Percentiles rank a stretch among this genome's conserved stretches.
Conservation (phyloP, 495 filamentous ascomycete species). For the Aspergillus baeticus region DNA sequence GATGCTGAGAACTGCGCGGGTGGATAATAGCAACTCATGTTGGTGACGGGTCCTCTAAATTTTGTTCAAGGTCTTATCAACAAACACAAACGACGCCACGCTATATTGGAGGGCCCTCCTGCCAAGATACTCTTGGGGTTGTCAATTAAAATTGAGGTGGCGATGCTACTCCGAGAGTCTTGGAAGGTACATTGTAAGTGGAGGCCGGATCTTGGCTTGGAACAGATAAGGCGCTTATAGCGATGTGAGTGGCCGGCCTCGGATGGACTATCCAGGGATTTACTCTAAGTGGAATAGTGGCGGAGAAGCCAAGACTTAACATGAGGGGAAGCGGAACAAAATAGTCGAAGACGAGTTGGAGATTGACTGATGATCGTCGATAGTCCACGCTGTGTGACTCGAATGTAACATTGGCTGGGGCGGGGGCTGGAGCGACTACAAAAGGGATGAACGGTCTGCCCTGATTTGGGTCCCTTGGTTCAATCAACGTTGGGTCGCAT, state of each 20-base stretch:
- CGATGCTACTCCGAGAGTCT: too few species aligned
- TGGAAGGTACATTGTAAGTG: not conserved
- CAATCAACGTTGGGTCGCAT: too few species aligned
- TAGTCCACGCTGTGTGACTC: too few species aligned
- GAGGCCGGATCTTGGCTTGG: not conserved
- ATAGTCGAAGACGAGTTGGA: not conserved
- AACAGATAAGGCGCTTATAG: constrained; percentile 1
- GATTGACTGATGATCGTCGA: not conserved
- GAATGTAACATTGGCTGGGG: not conserved
- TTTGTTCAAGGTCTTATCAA: too few species aligned
- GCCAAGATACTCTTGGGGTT: too few species aligned
- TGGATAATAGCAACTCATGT: too few species aligned
- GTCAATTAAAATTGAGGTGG: too few species aligned
- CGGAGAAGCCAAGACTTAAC: constrained; percentile 7
- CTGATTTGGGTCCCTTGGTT: not conserved
- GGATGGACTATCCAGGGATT: too few species aligned
- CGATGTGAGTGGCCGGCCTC: not conserved
- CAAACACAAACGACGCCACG: too few species aligned
- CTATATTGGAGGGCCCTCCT: too few species aligned
- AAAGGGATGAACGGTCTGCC: constrained; percentile 3
- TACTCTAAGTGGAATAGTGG: not conserved
- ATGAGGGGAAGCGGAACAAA: not conserved
- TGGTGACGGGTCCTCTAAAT: too few species aligned
- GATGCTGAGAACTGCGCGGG: too few species aligned
- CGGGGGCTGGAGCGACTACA: constrained; percentile 5